Evolutionary conservation across 768 basidiomycete species (phyloP).

Genomic region (Myochromella boudieri): DNA sequence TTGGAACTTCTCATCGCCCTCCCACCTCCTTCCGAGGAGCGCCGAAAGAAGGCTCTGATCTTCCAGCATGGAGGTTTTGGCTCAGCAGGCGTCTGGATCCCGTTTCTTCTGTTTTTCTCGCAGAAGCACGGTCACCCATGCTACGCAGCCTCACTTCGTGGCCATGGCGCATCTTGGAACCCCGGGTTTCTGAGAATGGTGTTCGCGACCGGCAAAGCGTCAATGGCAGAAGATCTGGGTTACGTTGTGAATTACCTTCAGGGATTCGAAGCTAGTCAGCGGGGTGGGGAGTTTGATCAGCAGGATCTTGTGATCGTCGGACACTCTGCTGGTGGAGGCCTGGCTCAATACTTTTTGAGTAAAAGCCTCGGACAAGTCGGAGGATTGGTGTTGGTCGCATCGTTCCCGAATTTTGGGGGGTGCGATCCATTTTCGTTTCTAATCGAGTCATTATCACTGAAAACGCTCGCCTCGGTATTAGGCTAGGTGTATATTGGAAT

Average conservation of each 20-base stretch:
- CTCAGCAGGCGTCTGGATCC: conserved; percentile 13
- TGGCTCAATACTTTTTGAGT: conserved; percentile 11
- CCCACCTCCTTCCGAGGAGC: neutral
- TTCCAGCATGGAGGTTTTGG: conserved; percentile 18
- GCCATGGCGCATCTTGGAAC: conserved; percentile 14
- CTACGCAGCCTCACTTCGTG: conserved; percentile 15
- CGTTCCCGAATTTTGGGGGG: conserved; percentile 13
- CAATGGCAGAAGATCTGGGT: conserved; percentile 6
- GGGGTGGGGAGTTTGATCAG: neutral
- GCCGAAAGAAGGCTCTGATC: conserved; percentile 10
- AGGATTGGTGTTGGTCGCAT: conserved; percentile 7
- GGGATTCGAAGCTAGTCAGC: conserved; percentile 4
- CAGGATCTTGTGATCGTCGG: conserved; percentile 11
- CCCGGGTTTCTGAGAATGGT: conserved; percentile 10
- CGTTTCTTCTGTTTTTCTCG: conserved; percentile 12
- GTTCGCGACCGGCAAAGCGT: conserved; percentile 2
- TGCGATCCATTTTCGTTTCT: neutral
- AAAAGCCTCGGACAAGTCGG: conserved; percentile 2
- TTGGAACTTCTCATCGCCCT: conserved; percentile 14
- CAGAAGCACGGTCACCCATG: conserved; percentile 10
- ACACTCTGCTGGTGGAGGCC: conserved; percentile 16
- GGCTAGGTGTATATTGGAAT: conserved; percentile 9
- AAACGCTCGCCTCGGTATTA: neutral
- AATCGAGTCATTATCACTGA: neutral
- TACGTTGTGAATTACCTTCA: conserved; percentile 7